Conservation (phyloP, 2,329 filamentous ascomycete genomes). For the Phoma sp. region DNA sequence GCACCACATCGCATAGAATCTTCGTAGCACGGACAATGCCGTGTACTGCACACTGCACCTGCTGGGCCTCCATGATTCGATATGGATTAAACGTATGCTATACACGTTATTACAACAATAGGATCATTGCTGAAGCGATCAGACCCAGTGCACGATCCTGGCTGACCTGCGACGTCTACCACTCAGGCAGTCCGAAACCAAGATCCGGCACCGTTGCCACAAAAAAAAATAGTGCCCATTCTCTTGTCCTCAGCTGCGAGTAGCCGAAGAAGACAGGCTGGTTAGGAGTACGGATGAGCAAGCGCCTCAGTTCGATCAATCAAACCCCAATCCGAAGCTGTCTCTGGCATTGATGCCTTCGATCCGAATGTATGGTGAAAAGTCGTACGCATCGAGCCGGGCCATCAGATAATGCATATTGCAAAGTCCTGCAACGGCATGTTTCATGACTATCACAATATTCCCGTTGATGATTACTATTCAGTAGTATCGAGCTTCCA, state of each 20-base stretch:
- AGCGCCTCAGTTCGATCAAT: neutral
- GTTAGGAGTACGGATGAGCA: neutral
- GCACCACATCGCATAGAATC: neutral
- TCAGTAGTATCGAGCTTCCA: neutral
- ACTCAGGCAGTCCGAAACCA: neutral
- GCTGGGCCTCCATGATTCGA: too few relatives aligned
- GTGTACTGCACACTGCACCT: neutral
- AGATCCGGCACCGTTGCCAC: neutral
- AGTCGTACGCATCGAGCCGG: neutral
- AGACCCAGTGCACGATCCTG: too few relatives aligned
- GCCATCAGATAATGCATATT: neutral
- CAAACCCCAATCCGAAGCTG: too few relatives aligned
- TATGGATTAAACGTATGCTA: too few relatives aligned
- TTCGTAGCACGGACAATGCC: neutral
- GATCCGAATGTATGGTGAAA: conserved; percentile 1
- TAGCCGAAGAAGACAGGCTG: neutral
- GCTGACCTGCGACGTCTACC: too few relatives aligned
- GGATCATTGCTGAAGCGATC: too few relatives aligned
- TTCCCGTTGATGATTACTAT: conserved; percentile 1
- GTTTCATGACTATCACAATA: neutral
- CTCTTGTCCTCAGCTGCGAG: neutral
- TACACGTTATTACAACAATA: too few relatives aligned
- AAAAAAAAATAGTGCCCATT: neutral
- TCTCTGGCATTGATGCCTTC: neutral
- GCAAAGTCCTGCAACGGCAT: conserved; percentile 6